Base-by-base conservation (phyloP, 179 eudicot genomes). In the Spinacia oleracea region DNA sequence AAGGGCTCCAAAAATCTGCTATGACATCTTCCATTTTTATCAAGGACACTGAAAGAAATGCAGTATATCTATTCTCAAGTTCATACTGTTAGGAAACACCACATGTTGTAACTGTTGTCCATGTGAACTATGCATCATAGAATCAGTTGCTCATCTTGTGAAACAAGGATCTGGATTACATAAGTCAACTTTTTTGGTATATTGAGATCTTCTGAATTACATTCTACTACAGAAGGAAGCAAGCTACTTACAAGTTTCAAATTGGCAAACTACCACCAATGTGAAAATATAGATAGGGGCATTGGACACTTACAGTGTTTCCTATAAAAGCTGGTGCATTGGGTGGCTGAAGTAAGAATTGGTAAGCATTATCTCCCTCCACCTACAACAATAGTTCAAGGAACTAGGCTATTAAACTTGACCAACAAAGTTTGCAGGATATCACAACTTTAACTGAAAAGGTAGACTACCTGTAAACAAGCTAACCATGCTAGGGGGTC, bases 291-390 rank as follows among this genome's bases (percentile, higher is more conserved):
- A 60, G 35, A 14, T 43, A 35, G 53, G 50, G 20, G 27, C 29
- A 34, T 62, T 65, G 45, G 15, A 64, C 58, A 87, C 95, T 83
- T 88, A 93, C 98, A 43, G 95, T 91, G 82, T 95, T 95, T 53
- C 98, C 98, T 68, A 95, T 91, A 82, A 95, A 95, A 77, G 97
- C 93, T 7, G 98, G 89, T 80, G 93, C 90, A 75, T 88, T 85
- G 81, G 95, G 93, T 78, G 98, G 97, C 80, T 95, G 98, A 85
- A 95, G 89, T 84, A 93, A 93, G 77, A 95, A 95, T 77, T 93
- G 97, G 83, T 93, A 95, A 48, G 97, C 86, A 84, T 93, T 87
- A 78, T 84, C 85, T 38, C 97, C 95, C 81, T 90, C 97, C 81
- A 74, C 89, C 97, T 94, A 81, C 79, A 87, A 78, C 70, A 38